Base-by-base conservation (phyloP, 2,329 filamentous ascomycete species). In the Colletotrichum australisinense region DNA sequence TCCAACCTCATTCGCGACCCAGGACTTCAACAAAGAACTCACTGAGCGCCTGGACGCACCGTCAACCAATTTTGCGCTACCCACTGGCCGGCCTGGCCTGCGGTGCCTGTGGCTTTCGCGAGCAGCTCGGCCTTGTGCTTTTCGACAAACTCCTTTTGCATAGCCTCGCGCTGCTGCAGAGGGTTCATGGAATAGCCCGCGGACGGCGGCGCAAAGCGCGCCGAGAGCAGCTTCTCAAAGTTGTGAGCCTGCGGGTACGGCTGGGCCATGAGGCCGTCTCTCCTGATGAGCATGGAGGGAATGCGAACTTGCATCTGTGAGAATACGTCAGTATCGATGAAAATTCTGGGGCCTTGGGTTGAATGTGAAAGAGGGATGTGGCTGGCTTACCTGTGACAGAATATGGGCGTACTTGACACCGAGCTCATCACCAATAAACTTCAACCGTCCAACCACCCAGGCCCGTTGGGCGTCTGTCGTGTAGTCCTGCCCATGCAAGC, bases 241-340 rank as follows among this genome's bases (percentile, higher is more conserved):
- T 86, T 83, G 63, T 84, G 80, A 7, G 82, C 81, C 63, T 81
- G 79, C 6, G 83, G 82, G 67, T 84, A 85, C 3, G 85, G 84
- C 60, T 81, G 82, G 2, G 84, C 83, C 82, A 88, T 83, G 11
- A 89, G 79, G 5, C 84, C 84, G 76, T 91, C 89, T 46, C 86
- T 82, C 32, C 84, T 86, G 78, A 92, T 91, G 74, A 91, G 84
- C 90, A 92, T 91, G 0, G 89, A 91, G 2, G 90, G 90, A 22
- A 91, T 84, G 28, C 90, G 88, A 65, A 91, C 80, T 77, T 89
- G 85, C 65, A 91, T 84, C 89, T 91, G 63, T 22, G 4, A 26
- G 32, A 32, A 19, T 16, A 6, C 72, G 53, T 67, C 49, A 73
- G 70, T 53, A n/a, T 62, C 24, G 38, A 56, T 22, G 38, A 42